Conservation (phyloP, 2,329 filamentous ascomycete genomes). For the Dothistroma septosporum region DNA sequence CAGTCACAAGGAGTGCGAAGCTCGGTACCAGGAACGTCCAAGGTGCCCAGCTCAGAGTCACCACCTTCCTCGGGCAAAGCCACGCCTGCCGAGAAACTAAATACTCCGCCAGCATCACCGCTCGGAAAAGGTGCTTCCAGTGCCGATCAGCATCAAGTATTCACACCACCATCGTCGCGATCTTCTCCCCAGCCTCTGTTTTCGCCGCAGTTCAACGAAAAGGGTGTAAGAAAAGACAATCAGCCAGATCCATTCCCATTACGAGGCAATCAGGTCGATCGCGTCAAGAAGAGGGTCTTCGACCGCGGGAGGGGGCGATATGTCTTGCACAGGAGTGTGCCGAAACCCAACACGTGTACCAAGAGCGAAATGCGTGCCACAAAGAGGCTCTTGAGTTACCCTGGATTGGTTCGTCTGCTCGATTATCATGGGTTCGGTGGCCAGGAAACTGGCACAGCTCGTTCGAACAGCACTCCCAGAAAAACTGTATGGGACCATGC, state of each 20-base stretch:
- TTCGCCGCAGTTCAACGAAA: neutral
- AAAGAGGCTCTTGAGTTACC: neutral
- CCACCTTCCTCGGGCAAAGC: neutral
- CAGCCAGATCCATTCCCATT: neutral
- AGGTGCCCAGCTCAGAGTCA: neutral
- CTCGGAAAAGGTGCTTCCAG: neutral
- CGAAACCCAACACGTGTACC: neutral
- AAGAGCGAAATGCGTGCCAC: neutral
- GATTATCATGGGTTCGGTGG: neutral
- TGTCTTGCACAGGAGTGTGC: neutral
- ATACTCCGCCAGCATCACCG: neutral
- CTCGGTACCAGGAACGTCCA: neutral
- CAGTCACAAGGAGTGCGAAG: neutral
- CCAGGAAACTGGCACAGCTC: neutral
- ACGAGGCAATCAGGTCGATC: neutral
- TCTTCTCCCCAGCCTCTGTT: neutral
- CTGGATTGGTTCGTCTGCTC: neutral
- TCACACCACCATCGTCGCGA: neutral
- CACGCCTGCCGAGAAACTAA: neutral
- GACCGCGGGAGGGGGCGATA: neutral
- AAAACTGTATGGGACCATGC: slow-evolving; percentile 9
- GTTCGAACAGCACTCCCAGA: neutral
- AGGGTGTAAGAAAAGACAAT: neutral
- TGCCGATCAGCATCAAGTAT: neutral
- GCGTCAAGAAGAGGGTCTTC: neutral